Evolutionary conservation across 805 yeast species (phyloP).

Genomic region (Ogataea saltuana): DNA sequence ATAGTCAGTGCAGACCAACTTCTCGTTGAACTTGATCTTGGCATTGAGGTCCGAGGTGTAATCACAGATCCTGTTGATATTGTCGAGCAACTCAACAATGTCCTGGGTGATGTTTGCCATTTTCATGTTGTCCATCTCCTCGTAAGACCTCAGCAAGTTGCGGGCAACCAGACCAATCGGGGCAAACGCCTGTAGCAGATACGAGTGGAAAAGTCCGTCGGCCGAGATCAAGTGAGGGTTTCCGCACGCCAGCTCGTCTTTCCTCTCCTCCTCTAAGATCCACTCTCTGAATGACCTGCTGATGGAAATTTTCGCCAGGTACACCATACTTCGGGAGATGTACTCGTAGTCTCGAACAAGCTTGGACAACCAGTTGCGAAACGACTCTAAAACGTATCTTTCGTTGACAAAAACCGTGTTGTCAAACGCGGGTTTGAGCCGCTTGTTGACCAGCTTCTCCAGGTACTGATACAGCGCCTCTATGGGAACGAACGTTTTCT

Average conservation of each 20-base stretch:
- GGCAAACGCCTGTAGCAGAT: constrained; percentile 34
- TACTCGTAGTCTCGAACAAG: constrained; percentile 29
- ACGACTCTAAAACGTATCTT: constrained; percentile 24
- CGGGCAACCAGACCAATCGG: constrained; percentile 29
- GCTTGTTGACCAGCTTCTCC: constrained; percentile 26
- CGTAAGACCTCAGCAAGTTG: constrained; percentile 28
- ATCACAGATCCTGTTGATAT: constrained; percentile 32
- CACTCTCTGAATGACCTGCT: constrained; percentile 29
- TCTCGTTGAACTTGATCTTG: constrained; percentile 33
- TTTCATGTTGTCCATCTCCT: constrained; percentile 18
- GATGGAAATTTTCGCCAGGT: constrained; percentile 31
- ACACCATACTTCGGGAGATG: constrained; percentile 33
- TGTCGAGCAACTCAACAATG: constrained; percentile 20
- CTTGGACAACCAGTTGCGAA: constrained; percentile 30
- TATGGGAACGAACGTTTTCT: constrained; percentile 32
- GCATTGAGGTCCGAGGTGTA: constrained; percentile 34
- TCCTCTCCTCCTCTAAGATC: constrained; percentile 22
- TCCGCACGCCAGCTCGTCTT: constrained; percentile 21
- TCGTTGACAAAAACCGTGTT: constrained; percentile 32
- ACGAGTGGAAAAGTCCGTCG: constrained; percentile 32
- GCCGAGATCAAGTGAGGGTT: constrained; percentile 32
- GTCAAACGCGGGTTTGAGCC: constrained; percentile 33
- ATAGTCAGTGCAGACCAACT: constrained; percentile 32
- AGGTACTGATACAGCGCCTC: constrained; percentile 27
- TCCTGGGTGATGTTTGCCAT: constrained; percentile 19